A percentile compares a stretch with the other conserved stretches of the same genome.
Conservation (phyloP, 768 basidiomycete genomes). For the Cyathus striatus region DNA sequence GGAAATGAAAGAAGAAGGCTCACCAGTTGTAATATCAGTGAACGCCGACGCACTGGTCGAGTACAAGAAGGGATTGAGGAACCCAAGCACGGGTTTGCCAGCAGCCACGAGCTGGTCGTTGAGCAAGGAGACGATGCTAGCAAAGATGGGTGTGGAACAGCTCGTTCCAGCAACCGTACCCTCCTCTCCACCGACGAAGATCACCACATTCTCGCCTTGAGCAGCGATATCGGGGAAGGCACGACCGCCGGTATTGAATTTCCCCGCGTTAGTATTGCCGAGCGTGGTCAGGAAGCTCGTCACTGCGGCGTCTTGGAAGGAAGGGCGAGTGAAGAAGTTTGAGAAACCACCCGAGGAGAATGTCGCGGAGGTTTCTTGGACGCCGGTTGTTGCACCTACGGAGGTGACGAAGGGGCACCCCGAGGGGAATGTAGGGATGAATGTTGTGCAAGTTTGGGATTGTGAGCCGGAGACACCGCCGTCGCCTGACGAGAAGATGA, state of each 20-base stretch:
- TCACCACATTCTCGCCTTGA: slow-evolving; percentile 12
- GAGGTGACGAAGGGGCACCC: slow-evolving; percentile 31
- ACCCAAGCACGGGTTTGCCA: slow-evolving; percentile 30
- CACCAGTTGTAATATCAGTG: slow-evolving; percentile 6
- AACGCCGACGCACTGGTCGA: neutral
- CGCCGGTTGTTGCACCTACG: slow-evolving; percentile 35
- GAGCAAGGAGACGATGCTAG: slow-evolving; percentile 39
- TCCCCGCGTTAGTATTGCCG: slow-evolving; percentile 30
- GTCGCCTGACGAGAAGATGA: slow-evolving; percentile 48
- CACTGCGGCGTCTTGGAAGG: slow-evolving; percentile 20
- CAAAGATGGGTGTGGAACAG: slow-evolving; percentile 20
- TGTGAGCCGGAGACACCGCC: slow-evolving; percentile 25
- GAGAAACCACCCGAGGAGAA: slow-evolving; percentile 56
- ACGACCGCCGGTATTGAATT: slow-evolving; percentile 34
- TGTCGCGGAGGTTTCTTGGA: slow-evolving; percentile 34
- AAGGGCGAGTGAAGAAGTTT: slow-evolving; percentile 26
- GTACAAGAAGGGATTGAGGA: slow-evolving; percentile 17
- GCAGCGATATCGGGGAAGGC: slow-evolving; percentile 19
- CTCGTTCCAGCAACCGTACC: slow-evolving; percentile 24
- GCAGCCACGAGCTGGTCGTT: slow-evolving; percentile 38
- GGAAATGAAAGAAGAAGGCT: slow-evolving; percentile 17
- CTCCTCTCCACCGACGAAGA: slow-evolving; percentile 26
- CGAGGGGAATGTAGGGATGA: slow-evolving; percentile 41
- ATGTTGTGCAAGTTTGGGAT: slow-evolving; percentile 17
- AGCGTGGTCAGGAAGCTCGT: slow-evolving; percentile 15